These are phyloP conservation scores for Solanum verrucosum DNA, from an alignment of 257 asterid species.

Conservation along the genomic window DNA sequence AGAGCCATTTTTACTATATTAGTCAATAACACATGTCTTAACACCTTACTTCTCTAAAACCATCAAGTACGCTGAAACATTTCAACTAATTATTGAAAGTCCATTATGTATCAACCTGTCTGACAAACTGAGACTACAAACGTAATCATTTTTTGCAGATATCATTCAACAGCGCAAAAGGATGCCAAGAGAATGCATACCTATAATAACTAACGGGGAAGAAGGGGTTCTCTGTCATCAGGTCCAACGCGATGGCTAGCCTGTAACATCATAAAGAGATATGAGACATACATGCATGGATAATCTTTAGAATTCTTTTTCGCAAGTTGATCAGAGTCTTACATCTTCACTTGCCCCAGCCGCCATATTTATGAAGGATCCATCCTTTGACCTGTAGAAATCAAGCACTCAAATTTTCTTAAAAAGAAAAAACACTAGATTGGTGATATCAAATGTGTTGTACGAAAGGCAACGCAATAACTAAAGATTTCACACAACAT, in stretches of 20 bases:
- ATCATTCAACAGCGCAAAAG: background rate
- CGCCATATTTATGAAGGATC: constrained; percentile 68
- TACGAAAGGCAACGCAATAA: background rate
- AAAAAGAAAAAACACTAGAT: background rate
- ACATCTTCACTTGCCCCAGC: constrained; percentile 95
- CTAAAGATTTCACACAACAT: background rate
- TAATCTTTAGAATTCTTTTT: background rate
- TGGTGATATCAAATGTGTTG: background rate
- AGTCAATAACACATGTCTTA: background rate
- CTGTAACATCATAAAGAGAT: background rate
- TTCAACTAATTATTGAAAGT: background rate
- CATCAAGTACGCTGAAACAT: background rate
- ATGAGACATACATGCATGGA: background rate
- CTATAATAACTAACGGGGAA: constrained; percentile 1
- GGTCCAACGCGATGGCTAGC: constrained; percentile 2
- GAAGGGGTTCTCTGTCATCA: constrained; percentile 11
- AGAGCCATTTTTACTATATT: background rate
- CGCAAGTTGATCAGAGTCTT: background rate
- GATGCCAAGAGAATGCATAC: background rate
- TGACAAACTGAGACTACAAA: background rate
- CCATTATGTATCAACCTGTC: background rate
- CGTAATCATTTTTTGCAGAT: background rate
- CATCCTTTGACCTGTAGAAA: constrained; percentile 57
- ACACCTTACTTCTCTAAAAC: background rate
- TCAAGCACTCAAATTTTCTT: constrained; percentile 1